Percentiles rank a stretch among this genome's conserved stretches.
These are phyloP conservation scores for Diutina rugosa DNA, from an alignment of 1,139 yeast species.

Conservation along the genomic window DNA sequence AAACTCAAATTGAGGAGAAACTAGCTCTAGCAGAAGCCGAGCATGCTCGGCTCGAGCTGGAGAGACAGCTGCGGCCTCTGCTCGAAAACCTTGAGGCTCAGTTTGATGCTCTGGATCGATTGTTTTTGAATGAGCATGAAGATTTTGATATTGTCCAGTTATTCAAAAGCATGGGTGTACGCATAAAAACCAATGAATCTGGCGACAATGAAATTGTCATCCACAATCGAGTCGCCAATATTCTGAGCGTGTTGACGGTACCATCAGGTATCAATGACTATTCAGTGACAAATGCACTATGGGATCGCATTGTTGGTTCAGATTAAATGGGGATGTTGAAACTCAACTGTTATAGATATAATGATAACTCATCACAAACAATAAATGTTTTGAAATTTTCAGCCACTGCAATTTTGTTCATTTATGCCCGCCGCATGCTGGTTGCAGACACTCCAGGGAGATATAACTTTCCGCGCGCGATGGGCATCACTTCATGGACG, in stretches of 20 bases:
- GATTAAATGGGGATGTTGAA: background rate
- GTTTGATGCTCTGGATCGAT: background rate
- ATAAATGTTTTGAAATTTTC: too few species aligned
- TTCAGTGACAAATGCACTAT: background rate
- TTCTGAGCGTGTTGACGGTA: background rate
- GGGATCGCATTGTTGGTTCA: background rate
- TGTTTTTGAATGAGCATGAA: background rate
- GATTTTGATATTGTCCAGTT: background rate
- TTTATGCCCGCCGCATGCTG: too few species aligned
- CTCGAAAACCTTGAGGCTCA: background rate
- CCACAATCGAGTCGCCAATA: background rate
- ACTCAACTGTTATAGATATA: background rate
- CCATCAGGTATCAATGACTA: background rate
- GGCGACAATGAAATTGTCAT: background rate
- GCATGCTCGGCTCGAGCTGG: background rate
- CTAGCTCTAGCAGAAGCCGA: background rate
- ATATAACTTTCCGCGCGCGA: background rate
- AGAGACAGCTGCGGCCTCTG: background rate
- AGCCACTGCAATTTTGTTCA: too few species aligned
- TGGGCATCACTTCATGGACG: conserved; percentile 1
- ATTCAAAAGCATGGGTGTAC: background rate
- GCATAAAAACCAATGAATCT: background rate
- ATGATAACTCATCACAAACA: background rate
- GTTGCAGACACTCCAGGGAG: background rate
- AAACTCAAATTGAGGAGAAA: background rate